Evolutionary conservation across 106 monocot genomes (phyloP), one percentile per base, ranked within the genome.

Genomic region (Allium sativum): DNA sequence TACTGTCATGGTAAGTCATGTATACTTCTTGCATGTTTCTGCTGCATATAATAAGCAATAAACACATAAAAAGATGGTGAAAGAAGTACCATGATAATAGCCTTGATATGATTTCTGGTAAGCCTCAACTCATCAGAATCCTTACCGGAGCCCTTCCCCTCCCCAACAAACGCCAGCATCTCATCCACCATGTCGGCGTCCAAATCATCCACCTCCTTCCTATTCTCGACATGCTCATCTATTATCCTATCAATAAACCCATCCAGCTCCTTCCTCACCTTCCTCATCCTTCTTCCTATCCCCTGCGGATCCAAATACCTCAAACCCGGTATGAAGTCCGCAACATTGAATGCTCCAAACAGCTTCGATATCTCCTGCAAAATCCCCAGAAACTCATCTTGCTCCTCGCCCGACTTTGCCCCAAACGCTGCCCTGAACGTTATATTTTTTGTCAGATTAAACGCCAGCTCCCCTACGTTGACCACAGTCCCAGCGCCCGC

Each of bases 101-200:
- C 96, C 62, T 98, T 98, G 58, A 98, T 98, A 59, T 98, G 84
- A 53, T 88, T 71, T 31, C 82, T 75, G 4, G 91, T 91, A 11
- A 98, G 84, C 58, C 63, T 78, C 58, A 96, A 55, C 8, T 65
- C 72, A 7, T 82, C 82, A n/a, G 72, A 74, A 5, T 41, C 56
- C 8, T 0, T 65, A 7, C 12, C 64, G 17, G 0, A 46, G 8
- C 17, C 67, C 3, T 12, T 42, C 10, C 16, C 59, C 12, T 20
- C 48, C 7, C 53, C 55, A 19, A 77, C 56, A 62, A 87, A 96
- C 0, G 84, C 82, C 15, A 91, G 65, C 96, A 98, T 87, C 52
- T 98, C 91, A 55, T 98, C 91, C n/a, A 98, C 96, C 91, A 98
- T 98, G 64, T 98, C 96, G 8, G 74, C 70, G 31, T 85, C 78